Conservation (phyloP, 805 yeast genomes). For the Sugiyamaella smithiae region DNA sequence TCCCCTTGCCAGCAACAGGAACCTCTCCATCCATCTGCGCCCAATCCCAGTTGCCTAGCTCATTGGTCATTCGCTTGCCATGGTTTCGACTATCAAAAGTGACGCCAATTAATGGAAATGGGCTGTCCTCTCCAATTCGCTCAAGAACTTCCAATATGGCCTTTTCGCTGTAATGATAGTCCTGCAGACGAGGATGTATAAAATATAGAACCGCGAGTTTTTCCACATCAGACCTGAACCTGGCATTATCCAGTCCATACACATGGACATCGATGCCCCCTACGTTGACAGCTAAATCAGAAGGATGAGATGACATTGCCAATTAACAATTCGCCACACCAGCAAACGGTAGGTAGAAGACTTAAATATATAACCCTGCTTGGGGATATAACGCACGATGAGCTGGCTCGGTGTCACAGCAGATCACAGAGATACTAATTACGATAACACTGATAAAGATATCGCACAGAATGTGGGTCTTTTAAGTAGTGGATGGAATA, state of each 20-base stretch:
- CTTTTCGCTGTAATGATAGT: conserved; percentile 39
- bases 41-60: conserved; percentile 45
- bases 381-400: no score
- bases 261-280: conserved; percentile 49
- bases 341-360: no score
- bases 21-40: background rate
- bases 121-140: conserved; percentile 23
- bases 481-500: no score
- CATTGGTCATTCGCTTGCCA: conserved; percentile 45
- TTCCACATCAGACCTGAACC: conserved; percentile 23
- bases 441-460: no score
- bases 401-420: no score
- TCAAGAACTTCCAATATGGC: conserved; percentile 19
- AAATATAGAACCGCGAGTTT: conserved; percentile 27
- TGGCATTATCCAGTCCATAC: conserved; percentile 39
- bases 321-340: background rate
- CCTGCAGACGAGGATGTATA: conserved; percentile 46
- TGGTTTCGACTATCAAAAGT: conserved; percentile 57
- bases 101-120: conserved; percentile 42
- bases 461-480: no score
- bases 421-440: no score
- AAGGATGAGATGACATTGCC: background rate
- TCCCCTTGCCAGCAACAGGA: conserved; percentile 38
- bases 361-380: no score
- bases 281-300: conserved; percentile 24